Evolutionary conservation across 805 yeast species (phyloP).

Genomic region (Candida ponderosae): DNA sequence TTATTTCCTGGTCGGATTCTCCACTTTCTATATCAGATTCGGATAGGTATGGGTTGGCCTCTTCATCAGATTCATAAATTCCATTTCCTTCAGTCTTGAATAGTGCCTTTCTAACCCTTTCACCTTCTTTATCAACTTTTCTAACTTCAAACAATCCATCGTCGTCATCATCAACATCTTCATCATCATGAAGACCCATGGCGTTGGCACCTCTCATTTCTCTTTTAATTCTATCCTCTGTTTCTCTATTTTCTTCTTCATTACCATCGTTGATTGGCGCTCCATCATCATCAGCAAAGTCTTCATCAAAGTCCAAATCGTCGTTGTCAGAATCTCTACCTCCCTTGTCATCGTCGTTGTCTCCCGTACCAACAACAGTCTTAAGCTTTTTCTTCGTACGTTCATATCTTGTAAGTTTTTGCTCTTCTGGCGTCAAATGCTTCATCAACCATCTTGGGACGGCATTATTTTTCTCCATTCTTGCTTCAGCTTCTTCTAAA

Average conservation of each 20-base stretch:
- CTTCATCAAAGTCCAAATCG: conserved; percentile 91
- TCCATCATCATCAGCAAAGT: conserved; percentile 97
- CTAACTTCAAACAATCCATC: conserved; percentile 71
- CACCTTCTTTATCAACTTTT: conserved; percentile 86
- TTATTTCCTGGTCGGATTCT: conserved; percentile 31
- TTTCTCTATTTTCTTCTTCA: conserved; percentile 89
- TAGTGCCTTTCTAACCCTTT: conserved; percentile 73
- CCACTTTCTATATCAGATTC: conserved; percentile 59
- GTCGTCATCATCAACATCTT: conserved; percentile 49
- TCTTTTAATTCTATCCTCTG: conserved; percentile 73
- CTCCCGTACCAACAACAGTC: conserved; percentile 38
- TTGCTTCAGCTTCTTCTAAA: conserved; percentile 91
- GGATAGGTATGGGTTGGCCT: conserved; percentile 74
- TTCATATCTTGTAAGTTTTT: conserved; percentile 41
- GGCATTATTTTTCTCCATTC: conserved; percentile 71
- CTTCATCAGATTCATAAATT: conserved; percentile 71
- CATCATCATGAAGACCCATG: conserved; percentile 53
- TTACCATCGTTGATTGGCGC: conserved; percentile 96
- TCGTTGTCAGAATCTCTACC: conserved; percentile 74
- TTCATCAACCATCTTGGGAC: conserved; percentile 96
- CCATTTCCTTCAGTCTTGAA: conserved; percentile 81
- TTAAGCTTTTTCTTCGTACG: conserved; percentile 38
- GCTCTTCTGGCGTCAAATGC: conserved; percentile 63
- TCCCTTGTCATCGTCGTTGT: conserved; percentile 27
- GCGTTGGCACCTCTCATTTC: conserved; percentile 82